Conservation (phyloP, 1,284 basidiomycete genomes). For the Rhodotorula glutinis region DNA sequence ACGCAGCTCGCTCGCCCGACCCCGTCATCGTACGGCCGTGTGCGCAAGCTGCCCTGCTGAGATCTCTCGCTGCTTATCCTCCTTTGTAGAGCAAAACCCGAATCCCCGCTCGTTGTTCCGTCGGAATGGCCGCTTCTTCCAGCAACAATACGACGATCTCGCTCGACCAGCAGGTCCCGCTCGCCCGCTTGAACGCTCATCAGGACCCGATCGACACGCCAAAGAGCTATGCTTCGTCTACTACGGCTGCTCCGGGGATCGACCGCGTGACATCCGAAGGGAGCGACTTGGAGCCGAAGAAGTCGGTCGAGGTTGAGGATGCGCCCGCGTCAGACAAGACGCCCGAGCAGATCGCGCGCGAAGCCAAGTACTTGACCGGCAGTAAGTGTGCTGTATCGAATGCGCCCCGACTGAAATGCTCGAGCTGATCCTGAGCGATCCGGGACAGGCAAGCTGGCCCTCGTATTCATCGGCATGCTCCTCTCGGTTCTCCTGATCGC, state of each 20-base stretch:
- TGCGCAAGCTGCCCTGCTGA: not conserved
- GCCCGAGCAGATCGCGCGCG: not conserved
- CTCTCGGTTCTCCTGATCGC: slow-evolving; percentile 18
- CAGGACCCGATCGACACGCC: not conserved
- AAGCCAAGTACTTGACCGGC: slow-evolving; percentile 26
- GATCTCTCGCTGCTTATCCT: no score
- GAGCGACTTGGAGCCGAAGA: not conserved
- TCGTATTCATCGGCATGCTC: slow-evolving; percentile 41
- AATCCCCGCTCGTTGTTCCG: no score
- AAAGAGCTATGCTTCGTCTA: not conserved
- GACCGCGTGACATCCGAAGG: slow-evolving; percentile 3
- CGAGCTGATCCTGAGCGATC: not conserved
- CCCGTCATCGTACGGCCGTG: not conserved
- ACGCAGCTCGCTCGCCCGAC: no score
- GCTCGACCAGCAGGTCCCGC: not conserved
- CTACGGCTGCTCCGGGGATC: not conserved
- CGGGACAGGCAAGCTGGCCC: slow-evolving; percentile 25
- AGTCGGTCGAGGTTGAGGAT: not conserved
- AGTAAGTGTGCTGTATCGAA: slow-evolving; percentile 13
- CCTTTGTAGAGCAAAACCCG: not conserved
- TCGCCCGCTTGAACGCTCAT: not conserved
- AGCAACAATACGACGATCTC: not conserved
- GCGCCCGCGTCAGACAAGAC: not conserved
- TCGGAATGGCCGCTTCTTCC: no score
- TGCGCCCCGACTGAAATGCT: not conserved